Evolutionary conservation across 2,329 filamentous ascomycete species (phyloP).

Genomic region (Incumbomyces delicatus): DNA sequence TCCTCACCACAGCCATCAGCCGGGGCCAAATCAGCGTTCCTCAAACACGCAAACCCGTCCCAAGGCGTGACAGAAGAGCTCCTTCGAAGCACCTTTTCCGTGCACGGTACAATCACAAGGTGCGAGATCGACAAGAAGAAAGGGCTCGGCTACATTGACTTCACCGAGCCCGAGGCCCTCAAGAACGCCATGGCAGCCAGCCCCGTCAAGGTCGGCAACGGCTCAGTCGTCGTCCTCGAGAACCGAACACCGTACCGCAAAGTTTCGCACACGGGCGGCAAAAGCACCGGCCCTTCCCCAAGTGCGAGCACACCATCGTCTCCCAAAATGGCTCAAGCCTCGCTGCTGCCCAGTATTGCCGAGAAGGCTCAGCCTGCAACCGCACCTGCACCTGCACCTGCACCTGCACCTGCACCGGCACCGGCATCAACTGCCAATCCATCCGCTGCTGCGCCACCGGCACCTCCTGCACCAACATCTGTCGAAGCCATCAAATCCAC

Average conservation of each 20-base stretch:
- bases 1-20: slow-evolving; percentile 26
- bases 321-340: not conserved
- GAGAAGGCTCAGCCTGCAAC: slow-evolving; percentile 7
- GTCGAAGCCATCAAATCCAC: too few species aligned
- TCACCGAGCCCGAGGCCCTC: slow-evolving; percentile 61
- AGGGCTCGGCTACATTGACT: slow-evolving; percentile 88
- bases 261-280: slow-evolving; percentile 2
- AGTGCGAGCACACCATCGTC: slow-evolving; percentile 1
- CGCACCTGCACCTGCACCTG: not conserved
- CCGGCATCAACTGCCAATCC: too few species aligned
- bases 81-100: slow-evolving; percentile 62
- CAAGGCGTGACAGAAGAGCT: slow-evolving; percentile 82
- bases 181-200: slow-evolving; percentile 73
- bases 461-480: too few species aligned
- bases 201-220: slow-evolving; percentile 72
- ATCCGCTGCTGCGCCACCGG: too few species aligned
- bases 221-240: slow-evolving; percentile 77
- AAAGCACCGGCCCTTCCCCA: not conserved
- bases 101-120: slow-evolving; percentile 63
- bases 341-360: slow-evolving; percentile 2
- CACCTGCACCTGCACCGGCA: not conserved
- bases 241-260: slow-evolving; percentile 41
- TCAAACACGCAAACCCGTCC: slow-evolving; percentile 77
- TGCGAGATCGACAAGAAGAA: slow-evolving; percentile 94
- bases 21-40: slow-evolving; percentile 57